Evolutionary conservation across 768 basidiomycete species (phyloP).

Genomic region (Hemileccinum rubropunctum): DNA sequence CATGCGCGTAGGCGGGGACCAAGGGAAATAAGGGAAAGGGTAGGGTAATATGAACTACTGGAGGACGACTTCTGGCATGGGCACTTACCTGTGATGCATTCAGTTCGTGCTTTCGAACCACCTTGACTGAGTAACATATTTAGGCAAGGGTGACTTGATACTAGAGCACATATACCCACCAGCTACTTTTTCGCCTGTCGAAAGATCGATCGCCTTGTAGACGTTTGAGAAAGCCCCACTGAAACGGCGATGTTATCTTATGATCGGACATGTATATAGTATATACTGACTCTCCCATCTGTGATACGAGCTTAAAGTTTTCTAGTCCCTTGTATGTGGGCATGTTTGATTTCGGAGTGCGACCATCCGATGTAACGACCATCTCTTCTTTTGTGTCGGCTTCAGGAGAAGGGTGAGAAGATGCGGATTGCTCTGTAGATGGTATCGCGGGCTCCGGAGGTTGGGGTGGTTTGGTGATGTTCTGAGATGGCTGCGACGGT

Average conservation of each 20-base stretch:
- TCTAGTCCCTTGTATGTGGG: conserved; percentile 86
- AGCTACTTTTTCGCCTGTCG: conserved; percentile 76
- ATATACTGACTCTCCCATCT: conserved; percentile 88
- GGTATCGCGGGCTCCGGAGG: conserved; percentile 37
- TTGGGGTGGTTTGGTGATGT: conserved; percentile 34
- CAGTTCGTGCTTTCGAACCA: conserved; percentile 90
- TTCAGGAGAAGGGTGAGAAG: conserved; percentile 23
- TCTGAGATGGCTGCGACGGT: conserved; percentile 18
- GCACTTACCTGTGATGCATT: conserved; percentile 85
- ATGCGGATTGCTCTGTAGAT: conserved; percentile 35
- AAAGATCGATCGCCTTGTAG: conserved; percentile 83
- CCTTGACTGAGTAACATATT: conserved; percentile 63
- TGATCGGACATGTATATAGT: neutral
- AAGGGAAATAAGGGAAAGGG: conserved; percentile 11
- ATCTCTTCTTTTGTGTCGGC: conserved; percentile 7
- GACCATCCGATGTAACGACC: conserved; percentile 72
- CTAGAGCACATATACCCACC: conserved; percentile 41
- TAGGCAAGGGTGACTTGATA: neutral
- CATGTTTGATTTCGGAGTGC: conserved; percentile 71
- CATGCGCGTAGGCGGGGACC: conserved; percentile 15
- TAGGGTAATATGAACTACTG: conserved; percentile 29
- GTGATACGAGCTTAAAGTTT: conserved; percentile 68
- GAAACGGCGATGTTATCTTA: conserved; percentile 18
- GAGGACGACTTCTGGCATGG: conserved; percentile 13
- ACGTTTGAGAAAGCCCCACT: conserved; percentile 99